Conservation (phyloP, 495 filamentous ascomycete species). For the Talaromyces adpressus region DNA sequence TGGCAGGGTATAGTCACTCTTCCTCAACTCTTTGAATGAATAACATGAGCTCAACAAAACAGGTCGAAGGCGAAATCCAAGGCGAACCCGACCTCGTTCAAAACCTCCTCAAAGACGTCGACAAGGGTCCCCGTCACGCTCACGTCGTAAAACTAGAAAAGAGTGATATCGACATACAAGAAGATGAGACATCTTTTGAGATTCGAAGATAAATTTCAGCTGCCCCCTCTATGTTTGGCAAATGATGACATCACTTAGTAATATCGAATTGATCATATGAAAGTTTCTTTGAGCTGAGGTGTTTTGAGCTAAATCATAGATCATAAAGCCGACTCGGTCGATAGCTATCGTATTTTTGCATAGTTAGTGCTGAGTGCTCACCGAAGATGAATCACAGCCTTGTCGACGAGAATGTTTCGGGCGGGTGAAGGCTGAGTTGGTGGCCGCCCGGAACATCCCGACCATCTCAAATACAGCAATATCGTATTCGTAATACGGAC, state of each 20-base stretch:
- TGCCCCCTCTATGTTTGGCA: neutral
- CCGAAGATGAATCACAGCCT: neutral
- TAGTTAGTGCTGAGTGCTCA: neutral
- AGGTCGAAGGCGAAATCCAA: slow-evolving; percentile 92
- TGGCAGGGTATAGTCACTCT: too few species aligned
- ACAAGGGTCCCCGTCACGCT: slow-evolving; percentile 62
- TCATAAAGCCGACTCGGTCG: neutral
- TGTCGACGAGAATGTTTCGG: neutral
- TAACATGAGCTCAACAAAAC: too few species aligned
- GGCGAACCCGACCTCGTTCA: slow-evolving; percentile 57
- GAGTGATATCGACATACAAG: slow-evolving; percentile 50
- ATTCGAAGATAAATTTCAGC: slow-evolving; percentile 19
- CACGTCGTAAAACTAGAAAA: slow-evolving; percentile 68
- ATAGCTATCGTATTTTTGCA: neutral
- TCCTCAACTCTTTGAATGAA: too few species aligned
- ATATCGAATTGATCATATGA: neutral
- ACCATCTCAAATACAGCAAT: neutral
- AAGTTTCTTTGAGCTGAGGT: neutral
- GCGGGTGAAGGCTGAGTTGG: neutral
- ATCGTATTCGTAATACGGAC: neutral
- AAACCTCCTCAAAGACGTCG: slow-evolving; percentile 66
- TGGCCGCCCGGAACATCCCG: neutral
- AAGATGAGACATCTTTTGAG: slow-evolving; percentile 59
- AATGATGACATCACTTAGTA: neutral
- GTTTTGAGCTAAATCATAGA: neutral